Evolutionary conservation across 192 early-diverging fungal species (phyloP), one percentile per base, ranked within the genome.

Genomic region (Mortierella hygrophila): DNA sequence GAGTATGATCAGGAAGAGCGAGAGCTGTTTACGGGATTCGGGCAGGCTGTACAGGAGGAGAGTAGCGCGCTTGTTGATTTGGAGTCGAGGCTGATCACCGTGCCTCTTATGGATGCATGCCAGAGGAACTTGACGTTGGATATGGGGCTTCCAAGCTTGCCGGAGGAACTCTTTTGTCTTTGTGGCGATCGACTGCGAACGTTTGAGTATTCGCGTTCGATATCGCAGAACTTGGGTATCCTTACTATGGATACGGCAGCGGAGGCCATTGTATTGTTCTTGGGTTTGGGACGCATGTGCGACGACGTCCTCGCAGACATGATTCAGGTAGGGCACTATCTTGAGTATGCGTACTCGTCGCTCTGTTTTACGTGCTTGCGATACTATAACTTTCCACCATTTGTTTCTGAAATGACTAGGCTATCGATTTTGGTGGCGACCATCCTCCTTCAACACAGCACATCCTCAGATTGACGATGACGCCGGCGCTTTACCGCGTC

Each of bases 301-400:
- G 82, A 85, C 37, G 74, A 75, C 0, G n/a, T 68, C 7, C 46
- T 85, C 23, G 20, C 23, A 23, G 82, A 85, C 20, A 72, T 85
- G 46, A 18, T n/a, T 6, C 73, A 79, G 57, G 82, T 78, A 32
- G 0, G 15, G 72, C 42, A 18, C 10, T 7, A 10, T 60, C 6
- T 26, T 60, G 23, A 26, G 10, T 26, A 60, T 23, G 18, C 21
- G 5, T 52, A 20, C 18, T 16, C 20, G 3, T 52, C 4, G 4
- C 49, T 20, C 5, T 52, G 18, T 52, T 52, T 52, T 52, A 52
- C 16, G 3, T 52, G 18, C 49, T 52, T 52, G 18, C 0, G 11
- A 23, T 32, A 18, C 18, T 47, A 21, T 26, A 15, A 0, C 21
- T 37, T 7, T 3, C 26, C n/a, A 13, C 10, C n/a, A 32, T 35